A percentile compares a stretch with the other conserved stretches of the same genome.
phyloP scores from a whole-genome alignment of 352 stramenopile species.

The Salisapilia sapeloensis region DNA sequence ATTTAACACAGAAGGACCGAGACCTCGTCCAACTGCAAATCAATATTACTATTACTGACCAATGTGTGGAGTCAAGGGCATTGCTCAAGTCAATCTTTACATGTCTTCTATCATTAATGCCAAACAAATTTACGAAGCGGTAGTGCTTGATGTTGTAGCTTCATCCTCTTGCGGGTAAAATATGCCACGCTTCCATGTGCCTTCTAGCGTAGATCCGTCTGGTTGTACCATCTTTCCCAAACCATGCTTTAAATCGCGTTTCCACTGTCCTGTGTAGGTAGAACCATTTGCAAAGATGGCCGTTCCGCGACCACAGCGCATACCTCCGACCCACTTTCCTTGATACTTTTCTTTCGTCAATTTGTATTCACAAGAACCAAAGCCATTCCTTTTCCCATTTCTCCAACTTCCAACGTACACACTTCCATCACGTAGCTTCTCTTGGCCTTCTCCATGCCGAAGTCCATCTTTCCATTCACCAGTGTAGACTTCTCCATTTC shows the following conservation, averaged over 20 bases:
- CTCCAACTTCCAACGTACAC: conserved; percentile 73
- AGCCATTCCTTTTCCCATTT: conserved; percentile 71
- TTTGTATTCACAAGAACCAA: conserved; percentile 41
- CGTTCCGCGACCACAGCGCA: conserved; percentile 37
- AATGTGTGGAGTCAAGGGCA: too few relatives aligned
- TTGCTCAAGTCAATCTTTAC: too few relatives aligned
- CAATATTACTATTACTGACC: too few relatives aligned
- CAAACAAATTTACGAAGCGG: too few relatives aligned
- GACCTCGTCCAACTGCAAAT: conserved; percentile 1
- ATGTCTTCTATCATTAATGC: too few relatives aligned
- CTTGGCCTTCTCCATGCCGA: conserved; percentile 28
- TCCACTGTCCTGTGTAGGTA: conserved; percentile 71
- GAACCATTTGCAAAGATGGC: conserved; percentile 46
- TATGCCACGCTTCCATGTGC: conserved; percentile 73
- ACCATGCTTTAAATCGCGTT: conserved; percentile 64
- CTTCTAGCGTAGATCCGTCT: conserved; percentile 67
- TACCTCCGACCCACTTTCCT: conserved; percentile 73
- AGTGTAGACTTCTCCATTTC: conserved; percentile 26
- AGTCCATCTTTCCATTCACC: conserved; percentile 24
- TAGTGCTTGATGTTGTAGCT: too few relatives aligned
- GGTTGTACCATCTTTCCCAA: conserved; percentile 50
- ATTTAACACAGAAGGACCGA: conserved; percentile 33
- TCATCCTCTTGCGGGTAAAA: too few relatives aligned
- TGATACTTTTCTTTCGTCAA: conserved; percentile 44
- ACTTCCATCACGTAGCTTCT: conserved; percentile 51